Conservation (phyloP, 1,284 basidiomycete species). For the Phlebopus sp. region DNA sequence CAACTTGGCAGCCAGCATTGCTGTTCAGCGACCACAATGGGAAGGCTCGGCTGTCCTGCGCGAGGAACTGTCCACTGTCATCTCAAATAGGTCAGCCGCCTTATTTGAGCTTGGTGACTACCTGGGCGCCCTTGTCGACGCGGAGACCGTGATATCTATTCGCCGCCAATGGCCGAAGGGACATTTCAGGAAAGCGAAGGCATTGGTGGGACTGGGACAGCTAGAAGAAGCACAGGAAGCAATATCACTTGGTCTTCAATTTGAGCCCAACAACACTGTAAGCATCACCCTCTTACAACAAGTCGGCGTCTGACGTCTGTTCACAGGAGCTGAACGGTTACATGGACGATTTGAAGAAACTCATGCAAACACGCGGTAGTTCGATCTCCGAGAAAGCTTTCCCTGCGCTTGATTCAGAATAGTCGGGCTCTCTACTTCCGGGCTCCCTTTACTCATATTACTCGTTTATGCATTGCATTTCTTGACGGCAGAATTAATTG, state of each 20-base stretch:
- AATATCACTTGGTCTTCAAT: constrained; percentile 80
- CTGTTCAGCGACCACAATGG: constrained; percentile 86
- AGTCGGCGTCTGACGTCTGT: constrained; percentile 8
- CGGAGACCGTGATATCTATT: constrained; percentile 84
- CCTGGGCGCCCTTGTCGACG: constrained; percentile 85
- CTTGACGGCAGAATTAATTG: neutral
- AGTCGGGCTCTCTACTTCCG: constrained; percentile 8
- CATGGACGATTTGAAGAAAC: constrained; percentile 30
- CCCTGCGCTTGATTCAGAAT: constrained; percentile 6
- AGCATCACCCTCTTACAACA: neutral
- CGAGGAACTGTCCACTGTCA: constrained; percentile 85
- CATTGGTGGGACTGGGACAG: constrained; percentile 73
- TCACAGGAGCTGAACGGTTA: constrained; percentile 29
- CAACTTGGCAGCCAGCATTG: constrained; percentile 79
- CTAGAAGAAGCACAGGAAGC: constrained; percentile 82
- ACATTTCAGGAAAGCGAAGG: constrained; percentile 90
- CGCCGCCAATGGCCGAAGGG: constrained; percentile 93
- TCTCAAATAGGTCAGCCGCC: constrained; percentile 91
- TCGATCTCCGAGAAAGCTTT: neutral
- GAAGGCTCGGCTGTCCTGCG: constrained; percentile 79
- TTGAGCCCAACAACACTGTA: constrained; percentile 83
- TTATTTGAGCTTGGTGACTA: constrained; percentile 77
- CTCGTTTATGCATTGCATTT: constrained; percentile 7
- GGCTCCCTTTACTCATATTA: constrained; percentile 2
- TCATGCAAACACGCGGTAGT: constrained; percentile 15